Evolutionary conservation across 2,329 filamentous ascomycete species (phyloP), one percentile per base, ranked within the genome.

Genomic region (Fusarium longipes): DNA sequence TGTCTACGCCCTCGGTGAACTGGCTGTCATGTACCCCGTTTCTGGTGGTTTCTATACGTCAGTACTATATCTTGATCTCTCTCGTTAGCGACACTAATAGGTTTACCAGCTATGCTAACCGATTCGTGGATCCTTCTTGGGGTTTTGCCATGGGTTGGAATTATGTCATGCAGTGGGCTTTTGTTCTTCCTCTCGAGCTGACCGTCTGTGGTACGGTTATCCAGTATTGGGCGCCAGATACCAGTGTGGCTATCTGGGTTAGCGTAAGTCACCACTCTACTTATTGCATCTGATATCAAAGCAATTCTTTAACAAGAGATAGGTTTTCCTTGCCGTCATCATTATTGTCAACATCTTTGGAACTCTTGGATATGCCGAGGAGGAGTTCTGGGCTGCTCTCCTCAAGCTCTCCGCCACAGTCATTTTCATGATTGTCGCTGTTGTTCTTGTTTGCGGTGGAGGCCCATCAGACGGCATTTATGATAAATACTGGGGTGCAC

Each of bases 381-480:
- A 89, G 57, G 87, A 90, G 70, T 90, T 89, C 70, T 80, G 84
- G 73, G 82, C 88, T 2, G 82, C 84, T 8, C 74, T 83, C 8
- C 78, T 89, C 58, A 90, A 90, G 72, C 80, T 89, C 14, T 73
- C 76, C 0, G 87, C 88, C 6, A 87, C 84, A 9, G 75, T 87
- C 32, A 83, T 88, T 44, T 91, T 90, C 77, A 89, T 91, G 79
- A 82, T 91, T 61, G 82, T 89, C 42, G 83, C 83, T 17, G 82
- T 90, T 33, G 79, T 89, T 22, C 79, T 87, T 35, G 84, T 88
- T 38, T 80, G 82, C 7, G 88, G 88, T 20, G 88, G 88, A 57
- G 88, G 87, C 2, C 87, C 88, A 5, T 81, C 79, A 1, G 77
- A 71, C 22, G 82, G 83, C 32, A 53, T 65, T 20, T 84, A 84